These are phyloP conservation scores for Arthrocladium fulminans DNA, from an alignment of 2,329 filamentous ascomycete species.

Conservation along the genomic window DNA sequence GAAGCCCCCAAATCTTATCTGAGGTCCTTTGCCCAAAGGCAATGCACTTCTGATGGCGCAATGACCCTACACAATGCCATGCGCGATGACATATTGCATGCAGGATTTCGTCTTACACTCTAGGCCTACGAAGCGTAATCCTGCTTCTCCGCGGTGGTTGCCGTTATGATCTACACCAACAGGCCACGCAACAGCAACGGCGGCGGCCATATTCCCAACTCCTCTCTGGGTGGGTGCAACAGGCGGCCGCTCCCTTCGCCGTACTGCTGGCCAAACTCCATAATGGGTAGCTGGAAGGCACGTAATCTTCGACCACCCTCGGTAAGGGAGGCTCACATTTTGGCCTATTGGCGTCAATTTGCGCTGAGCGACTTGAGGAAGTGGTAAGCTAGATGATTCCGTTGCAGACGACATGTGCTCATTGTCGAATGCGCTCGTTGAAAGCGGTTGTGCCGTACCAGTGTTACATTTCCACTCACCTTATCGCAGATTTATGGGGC, in stretches of 20 bases:
- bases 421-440: neutral
- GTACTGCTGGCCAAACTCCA: neutral
- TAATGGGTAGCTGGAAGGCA: slow-evolving; percentile 4
- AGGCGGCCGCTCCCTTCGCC: neutral
- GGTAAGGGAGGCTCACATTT: neutral
- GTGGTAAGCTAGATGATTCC: neutral
- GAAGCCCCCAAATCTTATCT: too few species aligned
- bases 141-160: too few species aligned
- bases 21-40: too few species aligned
- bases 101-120: too few species aligned
- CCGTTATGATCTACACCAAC: neutral
- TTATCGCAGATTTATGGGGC: too few species aligned
- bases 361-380: neutral
- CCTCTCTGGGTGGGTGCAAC: neutral
- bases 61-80: too few species aligned
- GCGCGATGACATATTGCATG: too few species aligned
- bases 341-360: neutral
- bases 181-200: neutral
- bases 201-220: neutral
- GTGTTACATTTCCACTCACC: too few species aligned
- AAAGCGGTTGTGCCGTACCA: too few species aligned
- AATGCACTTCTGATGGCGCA: too few species aligned
- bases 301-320: slow-evolving; percentile 1
- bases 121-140: too few species aligned
- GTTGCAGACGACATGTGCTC: neutral